A percentile compares a stretch with the other conserved stretches of the same genome.
Conservation (phyloP, 495 filamentous ascomycete genomes). For the Penicillium pancosmium region DNA sequence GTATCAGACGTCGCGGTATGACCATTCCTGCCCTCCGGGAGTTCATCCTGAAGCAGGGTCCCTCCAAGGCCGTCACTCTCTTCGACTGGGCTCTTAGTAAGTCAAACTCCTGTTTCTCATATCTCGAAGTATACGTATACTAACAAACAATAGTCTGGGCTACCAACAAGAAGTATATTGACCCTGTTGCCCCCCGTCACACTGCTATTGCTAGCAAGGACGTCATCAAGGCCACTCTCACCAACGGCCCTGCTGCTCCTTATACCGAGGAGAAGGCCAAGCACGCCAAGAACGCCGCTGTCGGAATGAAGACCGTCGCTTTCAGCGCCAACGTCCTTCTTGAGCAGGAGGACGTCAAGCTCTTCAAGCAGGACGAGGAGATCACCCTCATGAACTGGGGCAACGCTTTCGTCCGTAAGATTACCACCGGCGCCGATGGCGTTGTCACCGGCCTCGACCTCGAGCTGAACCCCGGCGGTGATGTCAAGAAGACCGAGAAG, state of each 20-base stretch:
- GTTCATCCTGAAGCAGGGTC: conserved; percentile 92
- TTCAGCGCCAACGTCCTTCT: conserved; percentile 72
- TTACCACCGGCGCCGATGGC: conserved; percentile 57
- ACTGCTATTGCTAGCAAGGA: conserved; percentile 74
- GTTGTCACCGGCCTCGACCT: conserved; percentile 69
- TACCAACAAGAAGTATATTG: conserved; percentile 93
- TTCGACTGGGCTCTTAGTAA: conserved; percentile 79
- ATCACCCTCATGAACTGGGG: conserved; percentile 97
- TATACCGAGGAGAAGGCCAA: conserved; percentile 75
- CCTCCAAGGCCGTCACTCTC: conserved; percentile 83
- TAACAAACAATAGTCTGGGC: conserved; percentile 64
- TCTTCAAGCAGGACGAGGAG: conserved; percentile 83
- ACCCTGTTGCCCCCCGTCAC: conserved; percentile 83
- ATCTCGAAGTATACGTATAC: not conserved
- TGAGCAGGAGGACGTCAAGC: conserved; percentile 83
- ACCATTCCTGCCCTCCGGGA: conserved; percentile 85
- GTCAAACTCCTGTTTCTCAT: not conserved
- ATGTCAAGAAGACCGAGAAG: conserved; percentile 92
- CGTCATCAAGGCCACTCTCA: conserved; percentile 67
- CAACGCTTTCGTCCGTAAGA: conserved; percentile 82
- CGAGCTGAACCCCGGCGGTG: conserved; percentile 83
- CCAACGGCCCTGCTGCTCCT: conserved; percentile 65
- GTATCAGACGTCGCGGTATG: conserved; percentile 87
- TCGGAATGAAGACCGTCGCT: conserved; percentile 83
- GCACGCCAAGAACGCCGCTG: conserved; percentile 82